These are phyloP conservation scores for Xylariomycetidae sp. DNA, from an alignment of 2,329 filamentous ascomycete species.

Conservation along the genomic window DNA sequence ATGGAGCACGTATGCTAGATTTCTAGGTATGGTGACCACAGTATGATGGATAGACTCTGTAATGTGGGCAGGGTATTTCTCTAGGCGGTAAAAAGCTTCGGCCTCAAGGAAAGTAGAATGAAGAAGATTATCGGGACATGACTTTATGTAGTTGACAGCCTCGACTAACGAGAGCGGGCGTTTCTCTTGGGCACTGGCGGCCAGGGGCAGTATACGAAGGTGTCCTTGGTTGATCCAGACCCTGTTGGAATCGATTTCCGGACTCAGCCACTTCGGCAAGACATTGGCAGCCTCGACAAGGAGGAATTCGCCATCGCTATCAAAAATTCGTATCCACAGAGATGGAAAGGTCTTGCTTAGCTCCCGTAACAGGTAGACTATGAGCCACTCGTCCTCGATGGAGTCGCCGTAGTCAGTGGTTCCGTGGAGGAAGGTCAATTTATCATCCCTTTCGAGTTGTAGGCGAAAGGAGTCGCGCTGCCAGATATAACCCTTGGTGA, in stretches of 20 bases:
- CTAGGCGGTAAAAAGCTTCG: constrained; percentile 85
- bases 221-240: constrained; percentile 83
- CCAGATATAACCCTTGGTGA: constrained; percentile 90
- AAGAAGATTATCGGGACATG: constrained; percentile 54
- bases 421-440: constrained; percentile 64
- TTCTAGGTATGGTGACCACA: constrained; percentile 70
- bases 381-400: constrained; percentile 94
- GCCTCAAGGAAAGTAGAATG: constrained; percentile 72
- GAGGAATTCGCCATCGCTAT: constrained; percentile 92
- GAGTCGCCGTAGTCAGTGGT: constrained; percentile 87
- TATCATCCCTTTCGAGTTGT: constrained; percentile 54
- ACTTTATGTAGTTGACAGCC: constrained; percentile 57
- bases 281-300: constrained; percentile 89
- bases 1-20: constrained; percentile 75
- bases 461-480: constrained; percentile 80
- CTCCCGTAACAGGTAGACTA: constrained; percentile 84
- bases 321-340: constrained; percentile 77
- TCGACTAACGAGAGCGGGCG: constrained; percentile 55
- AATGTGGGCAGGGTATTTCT: constrained; percentile 78
- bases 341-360: constrained; percentile 67
- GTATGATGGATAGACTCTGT: constrained; percentile 71
- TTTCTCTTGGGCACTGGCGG: constrained; percentile 30
- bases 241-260: constrained; percentile 81
- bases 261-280: constrained; percentile 85
- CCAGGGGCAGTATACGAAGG: constrained; percentile 66